phyloP scores from a whole-genome alignment of 2,329 filamentous ascomycete species.

The Colletotrichum eleusines region DNA sequence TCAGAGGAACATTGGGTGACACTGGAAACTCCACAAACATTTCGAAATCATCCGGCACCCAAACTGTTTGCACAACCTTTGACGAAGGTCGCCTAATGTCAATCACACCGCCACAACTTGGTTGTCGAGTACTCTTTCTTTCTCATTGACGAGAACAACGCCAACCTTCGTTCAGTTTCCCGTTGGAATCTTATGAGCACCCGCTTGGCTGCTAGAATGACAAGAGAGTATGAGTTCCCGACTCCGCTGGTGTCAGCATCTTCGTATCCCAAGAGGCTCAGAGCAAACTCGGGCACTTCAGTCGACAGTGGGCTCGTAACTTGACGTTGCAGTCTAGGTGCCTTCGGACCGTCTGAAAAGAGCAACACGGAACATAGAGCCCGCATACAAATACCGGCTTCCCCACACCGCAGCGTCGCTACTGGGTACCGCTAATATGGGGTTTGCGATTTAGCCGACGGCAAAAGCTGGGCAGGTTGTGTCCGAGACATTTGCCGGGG shows the following conservation, averaged over 20 bases:
- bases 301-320: not conserved
- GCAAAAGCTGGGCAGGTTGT: not conserved
- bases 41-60: constrained; percentile 6
- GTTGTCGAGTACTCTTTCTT: not conserved
- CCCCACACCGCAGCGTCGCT: not conserved
- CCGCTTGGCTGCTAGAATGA: not conserved
- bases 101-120: not conserved
- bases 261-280: not conserved
- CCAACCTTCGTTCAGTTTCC: not conserved
- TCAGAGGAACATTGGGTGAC: not conserved
- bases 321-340: not conserved
- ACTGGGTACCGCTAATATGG: not conserved
- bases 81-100: not conserved
- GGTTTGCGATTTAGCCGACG: constrained; percentile 12
- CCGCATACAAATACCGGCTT: constrained; percentile 13
- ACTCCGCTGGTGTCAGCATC: not conserved
- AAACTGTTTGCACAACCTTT: not conserved
- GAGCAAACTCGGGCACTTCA: not conserved
- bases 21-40: not conserved
- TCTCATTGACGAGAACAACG: not conserved
- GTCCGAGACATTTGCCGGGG: not conserved
- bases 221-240: not conserved
- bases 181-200: not conserved
- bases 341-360: not conserved
- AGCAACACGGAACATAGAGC: constrained; percentile 17